Conservation (phyloP, 2,329 filamentous ascomycete species). For the Trichoderma polysporum region DNA sequence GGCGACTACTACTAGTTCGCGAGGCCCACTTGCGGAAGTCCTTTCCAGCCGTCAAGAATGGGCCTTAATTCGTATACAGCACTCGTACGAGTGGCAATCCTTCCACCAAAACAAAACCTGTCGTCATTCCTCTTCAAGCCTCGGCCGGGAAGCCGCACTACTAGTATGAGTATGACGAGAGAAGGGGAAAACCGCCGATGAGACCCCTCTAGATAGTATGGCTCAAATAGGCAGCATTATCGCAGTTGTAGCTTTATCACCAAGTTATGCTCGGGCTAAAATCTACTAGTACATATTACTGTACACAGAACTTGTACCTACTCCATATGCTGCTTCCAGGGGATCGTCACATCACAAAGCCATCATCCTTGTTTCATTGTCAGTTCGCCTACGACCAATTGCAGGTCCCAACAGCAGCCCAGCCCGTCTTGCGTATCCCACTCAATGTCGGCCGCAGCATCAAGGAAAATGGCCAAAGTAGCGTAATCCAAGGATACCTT, state of each 20-base stretch:
- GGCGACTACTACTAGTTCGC: neutral
- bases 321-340: neutral
- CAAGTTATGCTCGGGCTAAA: neutral
- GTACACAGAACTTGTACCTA: neutral
- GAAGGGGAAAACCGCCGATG: neutral
- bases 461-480: neutral
- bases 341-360: neutral
- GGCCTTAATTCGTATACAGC: neutral
- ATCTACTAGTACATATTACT: neutral
- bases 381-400: neutral
- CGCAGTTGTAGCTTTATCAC: neutral
- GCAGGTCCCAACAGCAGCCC: neutral
- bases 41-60: neutral
- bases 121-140: neutral
- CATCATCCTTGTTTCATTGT: neutral
- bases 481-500: neutral
- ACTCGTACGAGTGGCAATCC: neutral
- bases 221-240: neutral
- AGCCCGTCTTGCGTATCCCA: constrained; percentile 13
- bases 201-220: neutral
- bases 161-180: neutral
- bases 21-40: neutral
- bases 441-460: neutral
- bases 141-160: neutral
- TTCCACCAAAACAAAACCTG: neutral